Percentiles rank a stretch among this genome's conserved stretches.
These are phyloP conservation scores for Arachnomyces sp. DNA, from an alignment of 2,329 filamentous ascomycete species.

Conservation along the genomic window DNA sequence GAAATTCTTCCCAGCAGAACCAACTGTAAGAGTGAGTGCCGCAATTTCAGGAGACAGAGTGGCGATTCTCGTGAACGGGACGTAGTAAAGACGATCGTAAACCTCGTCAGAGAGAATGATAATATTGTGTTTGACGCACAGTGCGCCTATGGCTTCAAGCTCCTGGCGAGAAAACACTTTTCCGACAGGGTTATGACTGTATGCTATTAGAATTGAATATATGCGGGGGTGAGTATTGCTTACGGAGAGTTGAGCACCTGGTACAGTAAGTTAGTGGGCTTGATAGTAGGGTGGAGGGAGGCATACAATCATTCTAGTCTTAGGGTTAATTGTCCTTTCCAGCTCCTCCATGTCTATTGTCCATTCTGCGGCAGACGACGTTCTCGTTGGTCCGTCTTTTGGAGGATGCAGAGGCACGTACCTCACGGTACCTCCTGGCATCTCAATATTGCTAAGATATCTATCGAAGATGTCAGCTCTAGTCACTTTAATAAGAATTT, in stretches of 20 bases:
- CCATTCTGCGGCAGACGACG: conserved; percentile 83
- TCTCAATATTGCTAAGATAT: conserved; percentile 97
- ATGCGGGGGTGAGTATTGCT: conserved; percentile 12
- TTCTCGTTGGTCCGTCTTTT: conserved; percentile 66
- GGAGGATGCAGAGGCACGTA: conserved; percentile 95
- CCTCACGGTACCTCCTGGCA: conserved; percentile 89
- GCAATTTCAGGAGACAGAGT: conserved; percentile 87
- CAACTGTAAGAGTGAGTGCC: conserved; percentile 81
- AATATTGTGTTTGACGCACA: conserved; percentile 88
- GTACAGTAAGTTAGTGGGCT: conserved; percentile 8
- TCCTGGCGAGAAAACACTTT: conserved; percentile 87
- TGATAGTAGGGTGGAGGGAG: conserved; percentile 39
- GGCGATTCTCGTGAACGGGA: conserved; percentile 86
- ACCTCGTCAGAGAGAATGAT: conserved; percentile 90
- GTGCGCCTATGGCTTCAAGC: conserved; percentile 72
- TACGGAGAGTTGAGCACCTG: conserved; percentile 46
- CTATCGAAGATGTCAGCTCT: conserved; percentile 26
- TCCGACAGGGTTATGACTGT: conserved; percentile 80
- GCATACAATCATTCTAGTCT: conserved; percentile 88
- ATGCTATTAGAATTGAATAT: conserved; percentile 5
- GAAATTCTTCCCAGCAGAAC: conserved; percentile 96
- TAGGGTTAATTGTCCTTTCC: conserved; percentile 69
- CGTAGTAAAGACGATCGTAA: conserved; percentile 92
- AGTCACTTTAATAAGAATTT: conserved; percentile 18
- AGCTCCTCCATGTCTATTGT: conserved; percentile 75